phyloP scores from a whole-genome alignment of 2,329 filamentous ascomycete genomes.

The Orbilia quercus region DNA sequence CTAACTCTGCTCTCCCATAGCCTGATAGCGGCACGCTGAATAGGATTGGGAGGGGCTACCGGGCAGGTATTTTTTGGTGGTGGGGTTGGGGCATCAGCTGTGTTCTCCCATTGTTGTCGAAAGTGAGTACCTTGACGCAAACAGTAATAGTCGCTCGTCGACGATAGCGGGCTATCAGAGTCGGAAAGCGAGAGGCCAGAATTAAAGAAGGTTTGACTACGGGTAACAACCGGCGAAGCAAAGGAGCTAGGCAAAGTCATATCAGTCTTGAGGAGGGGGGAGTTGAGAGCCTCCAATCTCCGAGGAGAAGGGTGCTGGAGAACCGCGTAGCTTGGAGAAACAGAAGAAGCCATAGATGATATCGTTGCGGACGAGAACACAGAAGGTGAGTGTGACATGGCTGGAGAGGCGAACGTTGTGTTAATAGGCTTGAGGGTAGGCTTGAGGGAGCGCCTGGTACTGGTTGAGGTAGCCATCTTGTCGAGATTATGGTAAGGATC shows the following conservation, averaged over 20 bases:
- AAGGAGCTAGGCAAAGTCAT: slow-evolving; percentile 13
- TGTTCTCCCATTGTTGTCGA: slow-evolving; percentile 43
- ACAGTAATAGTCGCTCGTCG: slow-evolving; percentile 48
- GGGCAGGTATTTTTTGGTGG: slow-evolving; percentile 43
- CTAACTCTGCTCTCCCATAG: slow-evolving; percentile 47
- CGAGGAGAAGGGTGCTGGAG: slow-evolving; percentile 53
- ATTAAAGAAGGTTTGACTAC: slow-evolving; percentile 38
- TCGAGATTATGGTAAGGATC: not conserved
- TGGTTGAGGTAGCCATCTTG: slow-evolving; percentile 40
- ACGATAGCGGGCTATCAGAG: slow-evolving; percentile 41
- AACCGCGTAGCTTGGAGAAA: slow-evolving; percentile 37
- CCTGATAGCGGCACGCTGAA: slow-evolving; percentile 45
- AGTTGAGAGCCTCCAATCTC: slow-evolving; percentile 49
- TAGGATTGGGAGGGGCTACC: slow-evolving; percentile 28
- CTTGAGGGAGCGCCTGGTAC: slow-evolving; percentile 41
- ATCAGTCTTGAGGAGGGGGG: slow-evolving; percentile 48
- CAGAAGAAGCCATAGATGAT: slow-evolving; percentile 53
- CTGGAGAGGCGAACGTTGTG: slow-evolving; percentile 48
- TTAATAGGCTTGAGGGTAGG: slow-evolving; percentile 53
- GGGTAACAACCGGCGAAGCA: slow-evolving; percentile 10
- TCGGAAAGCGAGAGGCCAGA: slow-evolving; percentile 33
- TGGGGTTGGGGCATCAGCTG: slow-evolving; percentile 41
- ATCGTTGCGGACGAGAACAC: slow-evolving; percentile 55
- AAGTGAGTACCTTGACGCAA: slow-evolving; percentile 33
- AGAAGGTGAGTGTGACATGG: slow-evolving; percentile 41